These are phyloP conservation scores for Nemophila menziesii DNA, from an alignment of 257 asterid genomes.

Conservation along the genomic window DNA sequence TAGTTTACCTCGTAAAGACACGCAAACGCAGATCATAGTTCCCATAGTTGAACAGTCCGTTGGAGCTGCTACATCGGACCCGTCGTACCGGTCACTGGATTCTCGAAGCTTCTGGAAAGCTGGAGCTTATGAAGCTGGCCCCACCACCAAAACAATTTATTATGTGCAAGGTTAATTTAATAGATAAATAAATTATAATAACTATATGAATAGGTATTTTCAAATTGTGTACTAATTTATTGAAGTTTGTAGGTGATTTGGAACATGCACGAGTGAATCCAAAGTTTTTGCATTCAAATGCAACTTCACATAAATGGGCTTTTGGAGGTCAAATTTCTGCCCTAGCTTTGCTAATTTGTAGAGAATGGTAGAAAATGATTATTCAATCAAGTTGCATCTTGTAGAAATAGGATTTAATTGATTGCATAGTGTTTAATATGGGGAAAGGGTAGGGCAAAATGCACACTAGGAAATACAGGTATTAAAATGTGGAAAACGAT, in stretches of 20 bases:
- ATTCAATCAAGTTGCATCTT: too few species aligned
- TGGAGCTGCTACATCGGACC: slow-evolving; percentile 12
- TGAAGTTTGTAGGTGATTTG: slow-evolving; percentile 46
- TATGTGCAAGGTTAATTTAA: slow-evolving; percentile 22
- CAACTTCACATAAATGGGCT: slow-evolving; percentile 96
- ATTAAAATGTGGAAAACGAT: neutral
- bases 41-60: slow-evolving; percentile 14
- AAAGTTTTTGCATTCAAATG: slow-evolving; percentile 86
- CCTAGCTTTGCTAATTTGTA: neutral
- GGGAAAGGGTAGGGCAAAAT: neutral
- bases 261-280: slow-evolving; percentile 97
- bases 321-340: slow-evolving; percentile 53
- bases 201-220: neutral
- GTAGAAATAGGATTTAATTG: neutral
- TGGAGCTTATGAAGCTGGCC: slow-evolving; percentile 53
- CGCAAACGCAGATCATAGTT: slow-evolving; percentile 13
- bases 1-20: slow-evolving; percentile 9
- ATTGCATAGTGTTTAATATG: neutral
- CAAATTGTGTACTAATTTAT: slow-evolving; percentile 6
- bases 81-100: slow-evolving; percentile 27
- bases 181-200: too few species aligned
- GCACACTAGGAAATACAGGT: neutral
- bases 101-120: slow-evolving; percentile 95
- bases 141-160: slow-evolving; percentile 22
- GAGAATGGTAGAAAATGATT: too few species aligned